These are phyloP conservation scores for Dendrocalamus sinicus DNA, from an alignment of 176 grass and related monocot genomes.

Conservation along the genomic window DNA sequence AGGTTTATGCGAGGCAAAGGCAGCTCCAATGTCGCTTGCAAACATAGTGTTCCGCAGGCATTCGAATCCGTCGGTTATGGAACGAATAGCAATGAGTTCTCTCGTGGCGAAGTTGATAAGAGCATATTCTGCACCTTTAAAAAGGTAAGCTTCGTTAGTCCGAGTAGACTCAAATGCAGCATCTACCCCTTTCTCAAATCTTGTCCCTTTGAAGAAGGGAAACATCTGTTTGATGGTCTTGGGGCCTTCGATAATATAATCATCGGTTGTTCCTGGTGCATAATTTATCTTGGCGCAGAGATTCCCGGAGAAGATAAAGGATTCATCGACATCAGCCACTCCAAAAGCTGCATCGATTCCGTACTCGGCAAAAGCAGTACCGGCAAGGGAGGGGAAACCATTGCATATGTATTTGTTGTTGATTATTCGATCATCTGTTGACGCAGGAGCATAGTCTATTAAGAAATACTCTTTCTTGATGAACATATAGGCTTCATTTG, in stretches of 20 bases:
- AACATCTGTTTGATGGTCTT: slow-evolving; percentile 29
- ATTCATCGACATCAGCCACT: not conserved
- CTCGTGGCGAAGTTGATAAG: not conserved
- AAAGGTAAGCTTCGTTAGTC: not conserved
- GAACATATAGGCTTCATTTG: too few species aligned
- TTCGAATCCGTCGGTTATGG: not conserved
- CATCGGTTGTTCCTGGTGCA: not conserved
- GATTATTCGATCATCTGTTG: too few species aligned
- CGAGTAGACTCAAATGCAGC: slow-evolving; percentile 22
- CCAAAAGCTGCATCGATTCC: slow-evolving; percentile 22
- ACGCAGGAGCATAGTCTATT: too few species aligned
- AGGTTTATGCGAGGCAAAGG: not conserved
- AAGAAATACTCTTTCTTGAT: too few species aligned
- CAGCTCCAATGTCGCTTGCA: slow-evolving; percentile 10
- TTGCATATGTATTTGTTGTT: not conserved
- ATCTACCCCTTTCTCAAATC: not conserved
- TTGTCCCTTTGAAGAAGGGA: slow-evolving; percentile 16
- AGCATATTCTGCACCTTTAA: slow-evolving; percentile 14
- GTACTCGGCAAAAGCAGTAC: not conserved
- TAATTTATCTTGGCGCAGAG: slow-evolving; percentile 16
- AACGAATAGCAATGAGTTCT: not conserved
- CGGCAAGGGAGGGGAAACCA: not conserved
- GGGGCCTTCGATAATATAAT: not conserved
- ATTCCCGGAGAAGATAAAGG: not conserved
- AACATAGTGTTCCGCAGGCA: not conserved